These are phyloP conservation scores for Xylaria acuta DNA, from an alignment of 495 filamentous ascomycete genomes.

Conservation along the genomic window DNA sequence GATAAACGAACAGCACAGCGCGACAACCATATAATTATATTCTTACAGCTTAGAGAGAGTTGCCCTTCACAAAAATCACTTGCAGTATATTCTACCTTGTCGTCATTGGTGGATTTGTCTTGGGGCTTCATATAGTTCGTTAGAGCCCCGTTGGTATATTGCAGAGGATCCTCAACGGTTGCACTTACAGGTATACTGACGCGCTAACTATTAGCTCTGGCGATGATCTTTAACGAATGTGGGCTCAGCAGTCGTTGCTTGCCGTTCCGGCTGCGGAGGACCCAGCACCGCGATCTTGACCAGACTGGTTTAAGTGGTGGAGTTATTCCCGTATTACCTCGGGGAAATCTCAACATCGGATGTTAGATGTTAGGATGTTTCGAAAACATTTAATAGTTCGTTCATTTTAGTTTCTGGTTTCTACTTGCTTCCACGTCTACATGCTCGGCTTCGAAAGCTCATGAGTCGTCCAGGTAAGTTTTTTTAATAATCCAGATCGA, in stretches of 20 bases:
- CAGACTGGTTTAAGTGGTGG: conserved; percentile 1
- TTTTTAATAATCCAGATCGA: neutral
- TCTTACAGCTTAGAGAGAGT: neutral
- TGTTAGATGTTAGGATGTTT: neutral
- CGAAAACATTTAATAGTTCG: neutral
- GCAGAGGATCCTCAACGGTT: neutral
- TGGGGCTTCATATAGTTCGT: neutral
- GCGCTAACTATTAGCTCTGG: too few species aligned
- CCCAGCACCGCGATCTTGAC: conserved; percentile 2
- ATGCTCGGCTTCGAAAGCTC: too few species aligned
- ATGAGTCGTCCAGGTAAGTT: neutral
- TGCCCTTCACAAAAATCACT: too few species aligned
- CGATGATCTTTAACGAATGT: conserved; percentile 7
- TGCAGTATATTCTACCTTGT: neutral
- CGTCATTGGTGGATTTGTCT: neutral
- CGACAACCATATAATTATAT: neutral
- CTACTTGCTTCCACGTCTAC: neutral
- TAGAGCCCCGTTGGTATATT: neutral
- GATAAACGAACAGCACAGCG: too few species aligned
- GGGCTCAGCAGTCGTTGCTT: neutral
- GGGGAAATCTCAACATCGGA: neutral
- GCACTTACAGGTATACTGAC: neutral
- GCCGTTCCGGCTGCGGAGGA: conserved; percentile 14
- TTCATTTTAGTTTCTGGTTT: neutral
- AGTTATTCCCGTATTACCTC: neutral